Evolutionary conservation across 139 green algal species (phyloP).

Genomic region (Coelastrella sp.): DNA sequence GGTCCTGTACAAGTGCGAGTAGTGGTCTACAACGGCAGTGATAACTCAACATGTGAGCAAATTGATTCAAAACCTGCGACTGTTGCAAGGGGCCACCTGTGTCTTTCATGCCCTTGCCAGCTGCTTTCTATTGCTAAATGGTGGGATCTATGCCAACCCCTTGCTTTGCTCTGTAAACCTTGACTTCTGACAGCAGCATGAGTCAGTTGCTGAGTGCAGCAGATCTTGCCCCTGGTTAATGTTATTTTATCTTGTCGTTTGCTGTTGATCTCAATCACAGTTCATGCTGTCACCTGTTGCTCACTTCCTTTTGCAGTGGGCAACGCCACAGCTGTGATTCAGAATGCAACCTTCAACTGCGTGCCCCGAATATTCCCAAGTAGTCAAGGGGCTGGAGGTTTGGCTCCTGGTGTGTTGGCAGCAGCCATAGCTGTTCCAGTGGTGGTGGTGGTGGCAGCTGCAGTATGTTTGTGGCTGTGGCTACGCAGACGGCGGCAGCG

Average conservation of each 20-base stretch:
- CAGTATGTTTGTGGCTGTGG: neutral
- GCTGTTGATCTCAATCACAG: neutral
- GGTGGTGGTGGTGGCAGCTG: neutral
- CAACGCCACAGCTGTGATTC: neutral
- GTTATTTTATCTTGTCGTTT: too few species aligned
- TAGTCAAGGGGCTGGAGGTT: neutral
- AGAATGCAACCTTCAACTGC: constrained; percentile 21
- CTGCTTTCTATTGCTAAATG: too few species aligned
- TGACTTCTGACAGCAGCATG: too few species aligned
- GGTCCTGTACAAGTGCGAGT: neutral
- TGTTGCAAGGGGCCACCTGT: too few species aligned
- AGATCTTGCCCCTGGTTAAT: too few species aligned
- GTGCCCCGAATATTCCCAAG: neutral
- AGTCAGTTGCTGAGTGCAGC: too few species aligned
- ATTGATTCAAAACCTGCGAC: too few species aligned
- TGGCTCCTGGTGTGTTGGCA: neutral
- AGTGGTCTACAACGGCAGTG: constrained; percentile 18
- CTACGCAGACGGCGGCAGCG: neutral
- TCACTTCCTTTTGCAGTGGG: constrained; percentile 15
- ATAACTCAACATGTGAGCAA: constrained; percentile 10
- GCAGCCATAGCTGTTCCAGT: neutral
- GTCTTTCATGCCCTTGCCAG: neutral
- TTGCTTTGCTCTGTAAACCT: too few species aligned
- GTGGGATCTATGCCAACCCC: too few species aligned
- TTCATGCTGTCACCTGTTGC: neutral